Evolutionary conservation across 768 basidiomycete species (phyloP).

Genomic region (Lentinula detonsa): DNA sequence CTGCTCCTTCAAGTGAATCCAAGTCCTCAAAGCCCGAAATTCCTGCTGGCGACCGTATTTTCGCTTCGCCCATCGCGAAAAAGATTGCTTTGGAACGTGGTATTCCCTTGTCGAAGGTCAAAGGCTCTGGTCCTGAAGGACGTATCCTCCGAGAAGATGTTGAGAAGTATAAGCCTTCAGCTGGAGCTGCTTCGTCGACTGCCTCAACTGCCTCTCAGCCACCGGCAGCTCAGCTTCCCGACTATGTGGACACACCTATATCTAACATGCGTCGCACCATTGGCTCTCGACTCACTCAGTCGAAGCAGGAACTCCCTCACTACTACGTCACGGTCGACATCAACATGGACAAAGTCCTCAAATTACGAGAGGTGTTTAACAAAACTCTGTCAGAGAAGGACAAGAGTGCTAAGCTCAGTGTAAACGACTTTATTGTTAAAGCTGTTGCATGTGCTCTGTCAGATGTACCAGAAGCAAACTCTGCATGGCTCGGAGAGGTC

Average conservation of each 20-base stretch:
- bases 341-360: conserved; percentile 94
- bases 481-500: conserved; percentile 93
- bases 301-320: conserved; percentile 93
- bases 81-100: conserved; percentile 94
- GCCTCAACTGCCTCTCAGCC: conserved; percentile 28
- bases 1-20: conserved; percentile 24
- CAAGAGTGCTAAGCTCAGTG: conserved; percentile 88
- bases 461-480: conserved; percentile 97
- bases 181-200: conserved; percentile 33
- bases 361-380: conserved; percentile 96
- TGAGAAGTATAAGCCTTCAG: conserved; percentile 75
- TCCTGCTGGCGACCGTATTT: conserved; percentile 74
- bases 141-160: conserved; percentile 94
- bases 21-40: conserved; percentile 48
- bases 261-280: conserved; percentile 95
- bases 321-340: conserved; percentile 95
- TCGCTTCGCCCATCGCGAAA: conserved; percentile 94
- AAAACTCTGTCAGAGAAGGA: conserved; percentile 79
- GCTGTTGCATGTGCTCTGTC: conserved; percentile 84
- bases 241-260: conserved; percentile 87
- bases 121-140: conserved; percentile 91
- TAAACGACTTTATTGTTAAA: conserved; percentile 98
- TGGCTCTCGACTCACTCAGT: conserved; percentile 83
- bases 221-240: conserved; percentile 47
- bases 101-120: conserved; percentile 82